Percentiles rank a stretch among this genome's conserved stretches.
Evolutionary conservation across 331 rosid genomes (phyloP).

Genomic region (Cydonia oblonga): DNA sequence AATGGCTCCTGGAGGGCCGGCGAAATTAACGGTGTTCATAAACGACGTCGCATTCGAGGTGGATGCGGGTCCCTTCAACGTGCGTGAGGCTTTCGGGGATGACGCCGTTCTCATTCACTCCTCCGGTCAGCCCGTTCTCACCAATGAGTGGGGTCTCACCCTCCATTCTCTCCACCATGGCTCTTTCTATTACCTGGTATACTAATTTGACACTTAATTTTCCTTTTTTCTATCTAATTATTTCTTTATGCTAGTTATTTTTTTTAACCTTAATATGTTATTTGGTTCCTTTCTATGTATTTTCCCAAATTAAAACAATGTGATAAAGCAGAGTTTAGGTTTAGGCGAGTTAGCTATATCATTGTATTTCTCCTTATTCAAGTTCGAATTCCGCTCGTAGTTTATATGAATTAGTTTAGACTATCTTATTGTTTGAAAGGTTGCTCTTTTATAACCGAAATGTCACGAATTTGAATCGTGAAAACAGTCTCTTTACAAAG

Average conservation of each 20-base stretch:
- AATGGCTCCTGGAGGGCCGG: constrained; percentile 22
- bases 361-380: no score
- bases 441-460: no score
- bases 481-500: no score
- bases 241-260: not conserved
- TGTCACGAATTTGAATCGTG: no score
- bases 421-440: not conserved
- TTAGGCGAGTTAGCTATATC: not conserved
- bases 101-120: constrained; percentile 68
- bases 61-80: constrained; percentile 54
- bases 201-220: not conserved
- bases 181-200: constrained; percentile 64
- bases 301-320: not conserved
- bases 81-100: constrained; percentile 80
- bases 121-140: constrained; percentile 74
- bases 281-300: not conserved
- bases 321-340: no score
- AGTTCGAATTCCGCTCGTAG: not conserved
- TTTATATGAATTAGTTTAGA: not conserved
- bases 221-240: not conserved
- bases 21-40: constrained; percentile 64
- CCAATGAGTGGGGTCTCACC: constrained; percentile 85
- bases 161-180: constrained; percentile 81
- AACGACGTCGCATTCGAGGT: constrained; percentile 89
- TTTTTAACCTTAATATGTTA: not conserved